A percentile compares a stretch with the other conserved stretches of the same genome.
phyloP scores from a whole-genome alignment of 2,329 filamentous ascomycete genomes.

The Fusarium duplospermum region DNA sequence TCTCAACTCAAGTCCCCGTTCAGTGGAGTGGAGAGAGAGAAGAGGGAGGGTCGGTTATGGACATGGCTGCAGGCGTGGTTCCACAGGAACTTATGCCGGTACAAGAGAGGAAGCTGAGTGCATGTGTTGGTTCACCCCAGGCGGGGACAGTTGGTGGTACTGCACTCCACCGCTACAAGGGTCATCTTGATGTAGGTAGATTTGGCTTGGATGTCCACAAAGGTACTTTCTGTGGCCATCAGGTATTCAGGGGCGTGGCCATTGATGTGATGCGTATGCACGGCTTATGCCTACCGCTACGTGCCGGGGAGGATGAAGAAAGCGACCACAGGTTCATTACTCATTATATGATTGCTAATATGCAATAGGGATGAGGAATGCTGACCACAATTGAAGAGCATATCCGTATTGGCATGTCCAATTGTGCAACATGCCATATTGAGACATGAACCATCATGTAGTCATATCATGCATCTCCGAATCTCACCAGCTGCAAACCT shows the following conservation, averaged over 20 bases:
- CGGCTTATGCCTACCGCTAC: not conserved
- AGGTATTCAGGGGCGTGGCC: not conserved
- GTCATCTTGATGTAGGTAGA: not conserved
- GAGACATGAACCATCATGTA: not conserved
- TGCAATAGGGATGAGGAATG: not conserved
- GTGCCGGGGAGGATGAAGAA: not conserved
- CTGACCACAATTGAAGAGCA: not conserved
- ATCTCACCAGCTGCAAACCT: not conserved
- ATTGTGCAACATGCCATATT: not conserved
- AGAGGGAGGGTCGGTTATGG: not conserved
- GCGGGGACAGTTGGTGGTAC: not conserved
- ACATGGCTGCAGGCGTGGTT: not conserved
- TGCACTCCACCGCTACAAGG: not conserved
- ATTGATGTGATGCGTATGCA: not conserved
- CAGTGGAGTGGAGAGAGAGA: not conserved
- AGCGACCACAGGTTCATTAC: not conserved
- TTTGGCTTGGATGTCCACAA: not conserved
- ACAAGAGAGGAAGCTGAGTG: not conserved
- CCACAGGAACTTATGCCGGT: not conserved
- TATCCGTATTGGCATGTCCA: not conserved
- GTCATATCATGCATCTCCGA: not conserved
- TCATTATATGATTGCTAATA: not conserved
- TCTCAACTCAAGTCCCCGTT: not conserved
- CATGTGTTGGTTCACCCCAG: not conserved
- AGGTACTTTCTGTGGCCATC: not conserved